Evolutionary conservation across 345 rosid genomes (phyloP).

Genomic region (Stellera chamaejasme): DNA sequence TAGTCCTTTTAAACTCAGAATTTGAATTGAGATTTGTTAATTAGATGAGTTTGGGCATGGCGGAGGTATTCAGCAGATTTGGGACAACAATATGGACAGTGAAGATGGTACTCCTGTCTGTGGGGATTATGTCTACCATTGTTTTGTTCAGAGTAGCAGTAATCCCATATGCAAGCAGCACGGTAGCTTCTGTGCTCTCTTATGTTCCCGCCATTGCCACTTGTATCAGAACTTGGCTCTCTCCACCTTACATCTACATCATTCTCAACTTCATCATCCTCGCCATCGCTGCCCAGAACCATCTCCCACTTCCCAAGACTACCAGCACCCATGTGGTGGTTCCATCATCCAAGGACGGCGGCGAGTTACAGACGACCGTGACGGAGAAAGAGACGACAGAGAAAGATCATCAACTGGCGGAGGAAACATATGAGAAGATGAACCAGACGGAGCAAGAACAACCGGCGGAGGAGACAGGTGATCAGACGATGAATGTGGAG

Average conservation of each 20-base stretch:
- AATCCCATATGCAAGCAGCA: slow-evolving; percentile 20
- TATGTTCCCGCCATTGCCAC: slow-evolving; percentile 23
- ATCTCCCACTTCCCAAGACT: slow-evolving; percentile 1
- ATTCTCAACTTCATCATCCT: slow-evolving; percentile 40
- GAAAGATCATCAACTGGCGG: neutral
- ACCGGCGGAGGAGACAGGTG: neutral
- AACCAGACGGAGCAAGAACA: neutral
- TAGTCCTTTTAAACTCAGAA: too few species aligned
- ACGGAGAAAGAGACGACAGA: neutral
- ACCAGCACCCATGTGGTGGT: neutral
- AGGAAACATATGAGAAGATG: neutral
- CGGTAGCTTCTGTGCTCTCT: slow-evolving; percentile 15
- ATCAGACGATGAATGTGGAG: too few species aligned
- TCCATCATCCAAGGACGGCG: too few species aligned
- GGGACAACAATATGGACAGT: slow-evolving; percentile 21
- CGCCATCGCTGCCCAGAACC: slow-evolving; percentile 24
- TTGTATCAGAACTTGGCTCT: slow-evolving; percentile 21
- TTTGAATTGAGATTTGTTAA: neutral
- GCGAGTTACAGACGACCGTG: neutral
- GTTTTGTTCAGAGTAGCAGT: slow-evolving; percentile 28
- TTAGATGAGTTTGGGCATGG: neutral
- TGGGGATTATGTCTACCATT: slow-evolving; percentile 27
- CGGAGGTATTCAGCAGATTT: slow-evolving; percentile 7
- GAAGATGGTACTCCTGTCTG: slow-evolving; percentile 21
- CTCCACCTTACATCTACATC: slow-evolving; percentile 44